phyloP scores from a whole-genome alignment of 306 rosid species.

The Cucurbita pepo region DNA sequence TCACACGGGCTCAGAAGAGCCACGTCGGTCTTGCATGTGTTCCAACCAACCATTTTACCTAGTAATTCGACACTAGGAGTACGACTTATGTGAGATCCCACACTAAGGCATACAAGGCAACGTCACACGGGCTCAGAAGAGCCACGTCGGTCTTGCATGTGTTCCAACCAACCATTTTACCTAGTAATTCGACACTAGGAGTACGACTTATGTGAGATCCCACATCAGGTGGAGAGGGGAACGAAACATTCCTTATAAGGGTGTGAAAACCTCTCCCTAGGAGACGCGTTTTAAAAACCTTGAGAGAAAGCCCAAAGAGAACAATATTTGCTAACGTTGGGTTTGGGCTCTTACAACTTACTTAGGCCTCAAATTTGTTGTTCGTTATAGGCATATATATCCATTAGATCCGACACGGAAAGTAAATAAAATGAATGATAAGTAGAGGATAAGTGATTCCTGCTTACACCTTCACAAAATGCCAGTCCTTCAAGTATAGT shows the following conservation, averaged over 20 bases:
- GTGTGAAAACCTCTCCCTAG: too few relatives aligned
- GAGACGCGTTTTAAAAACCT: too few relatives aligned
- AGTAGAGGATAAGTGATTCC: neutral
- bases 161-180: neutral
- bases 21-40: neutral
- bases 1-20: neutral
- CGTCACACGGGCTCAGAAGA: neutral
- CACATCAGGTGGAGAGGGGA: too few relatives aligned
- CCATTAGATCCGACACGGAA: neutral
- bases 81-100: neutral
- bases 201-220: neutral
- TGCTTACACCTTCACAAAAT: constrained; percentile 64
- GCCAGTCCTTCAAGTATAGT: constrained; percentile 95
- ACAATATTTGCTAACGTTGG: too few relatives aligned
- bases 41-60: neutral
- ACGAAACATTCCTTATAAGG: too few relatives aligned
- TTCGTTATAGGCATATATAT: neutral
- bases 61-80: neutral
- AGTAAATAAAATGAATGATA: neutral
- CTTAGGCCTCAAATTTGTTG: neutral
- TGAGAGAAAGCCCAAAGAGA: too few relatives aligned
- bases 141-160: neutral
- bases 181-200: neutral
- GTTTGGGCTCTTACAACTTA: too few relatives aligned
- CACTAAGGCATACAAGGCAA: neutral